These are phyloP conservation scores for Triticum turgidum DNA, from an alignment of 176 grass and related monocot species.

Conservation along the genomic window DNA sequence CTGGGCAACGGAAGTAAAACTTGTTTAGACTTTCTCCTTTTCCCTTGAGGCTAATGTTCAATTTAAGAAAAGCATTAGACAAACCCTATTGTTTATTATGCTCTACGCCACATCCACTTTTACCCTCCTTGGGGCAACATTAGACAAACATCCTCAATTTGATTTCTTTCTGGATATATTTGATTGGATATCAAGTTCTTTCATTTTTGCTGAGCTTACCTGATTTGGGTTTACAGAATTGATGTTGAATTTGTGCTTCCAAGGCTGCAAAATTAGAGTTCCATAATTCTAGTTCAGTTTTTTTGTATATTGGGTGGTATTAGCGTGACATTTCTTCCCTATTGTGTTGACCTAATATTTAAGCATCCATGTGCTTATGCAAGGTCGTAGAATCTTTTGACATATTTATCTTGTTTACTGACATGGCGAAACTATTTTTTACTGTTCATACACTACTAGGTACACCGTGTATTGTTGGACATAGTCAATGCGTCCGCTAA, in stretches of 20 bases:
- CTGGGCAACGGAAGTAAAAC: background rate
- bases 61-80: background rate
- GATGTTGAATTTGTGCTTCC: conserved; percentile 14
- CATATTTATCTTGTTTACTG: conserved; percentile 11
- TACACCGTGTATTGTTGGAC: conserved; percentile 86
- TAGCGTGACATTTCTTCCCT: background rate
- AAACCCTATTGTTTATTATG: background rate
- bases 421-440: conserved; percentile 17
- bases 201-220: background rate
- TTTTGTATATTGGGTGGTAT: background rate
- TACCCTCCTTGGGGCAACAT: background rate
- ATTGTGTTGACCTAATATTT: conserved; percentile 10
- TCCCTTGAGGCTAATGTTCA: background rate
- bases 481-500: conserved; percentile 91
- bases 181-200: background rate
- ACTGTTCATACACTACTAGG: conserved; percentile 51
- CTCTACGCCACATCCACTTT: background rate
- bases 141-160: conserved; percentile 14
- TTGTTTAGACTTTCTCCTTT: background rate
- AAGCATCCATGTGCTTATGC: background rate
- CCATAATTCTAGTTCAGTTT: background rate
- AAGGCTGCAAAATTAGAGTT: background rate
- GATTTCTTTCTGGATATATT: background rate
- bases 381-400: background rate
- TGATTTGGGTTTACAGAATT: conserved; percentile 2